Conservation (phyloP, 768 basidiomycete species). For the Hebeloma cylindrosporum region DNA sequence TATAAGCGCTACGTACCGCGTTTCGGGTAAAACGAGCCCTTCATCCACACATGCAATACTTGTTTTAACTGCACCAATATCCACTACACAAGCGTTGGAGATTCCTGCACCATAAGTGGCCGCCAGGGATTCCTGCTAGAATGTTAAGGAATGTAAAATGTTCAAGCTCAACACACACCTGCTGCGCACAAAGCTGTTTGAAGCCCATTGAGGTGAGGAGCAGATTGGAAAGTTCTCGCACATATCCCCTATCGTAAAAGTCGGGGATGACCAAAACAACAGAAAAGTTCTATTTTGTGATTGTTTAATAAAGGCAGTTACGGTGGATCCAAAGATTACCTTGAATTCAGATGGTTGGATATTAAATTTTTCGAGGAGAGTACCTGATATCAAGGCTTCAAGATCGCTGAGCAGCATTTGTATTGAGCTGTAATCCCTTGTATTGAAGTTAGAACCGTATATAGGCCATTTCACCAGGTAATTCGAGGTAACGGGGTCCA, state of each 20-base stretch:
- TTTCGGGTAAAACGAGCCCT: slow-evolving; percentile 83
- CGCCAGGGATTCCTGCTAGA: slow-evolving; percentile 78
- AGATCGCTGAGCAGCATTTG: slow-evolving; percentile 78
- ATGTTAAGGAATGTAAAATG: not conserved
- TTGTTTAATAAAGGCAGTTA: not conserved
- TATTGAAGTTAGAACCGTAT: slow-evolving; percentile 79
- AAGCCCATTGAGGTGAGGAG: slow-evolving; percentile 83
- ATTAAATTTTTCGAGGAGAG: slow-evolving; percentile 59
- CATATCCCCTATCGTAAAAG: slow-evolving; percentile 81
- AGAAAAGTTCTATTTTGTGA: slow-evolving; percentile 88
- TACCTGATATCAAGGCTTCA: slow-evolving; percentile 61
- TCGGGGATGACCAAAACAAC: slow-evolving; percentile 91
- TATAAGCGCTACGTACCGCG: slow-evolving; percentile 53
- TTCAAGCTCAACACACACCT: slow-evolving; percentile 46
- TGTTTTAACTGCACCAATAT: slow-evolving; percentile 84
- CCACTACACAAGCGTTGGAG: slow-evolving; percentile 92
- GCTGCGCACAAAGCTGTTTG: slow-evolving; percentile 89
- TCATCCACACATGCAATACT: slow-evolving; percentile 95
- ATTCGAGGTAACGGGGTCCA: slow-evolving; percentile 64
- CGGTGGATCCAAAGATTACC: slow-evolving; percentile 35
- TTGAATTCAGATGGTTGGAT: slow-evolving; percentile 57
- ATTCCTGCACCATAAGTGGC: slow-evolving; percentile 96
- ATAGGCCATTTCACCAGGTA: slow-evolving; percentile 86
- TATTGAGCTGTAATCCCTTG: slow-evolving; percentile 67
- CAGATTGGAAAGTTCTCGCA: slow-evolving; percentile 73